Base-by-base conservation (phyloP, 805 yeast genomes). In the Kazachstania martiniae region DNA sequence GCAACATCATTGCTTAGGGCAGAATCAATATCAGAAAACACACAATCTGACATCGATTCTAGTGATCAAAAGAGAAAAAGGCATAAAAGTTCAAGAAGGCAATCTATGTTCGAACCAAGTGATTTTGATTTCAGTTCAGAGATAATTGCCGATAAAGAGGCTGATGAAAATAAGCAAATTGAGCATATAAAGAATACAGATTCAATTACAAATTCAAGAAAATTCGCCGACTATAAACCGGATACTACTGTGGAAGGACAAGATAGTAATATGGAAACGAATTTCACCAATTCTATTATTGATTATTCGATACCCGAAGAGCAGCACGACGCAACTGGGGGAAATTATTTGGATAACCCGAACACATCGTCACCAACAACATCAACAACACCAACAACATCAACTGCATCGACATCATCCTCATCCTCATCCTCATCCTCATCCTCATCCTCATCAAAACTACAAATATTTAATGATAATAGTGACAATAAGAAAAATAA, bases 81-180 rank as follows among this genome's bases (percentile, higher is more conserved):
- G 42, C 52, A 64, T 15, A 63, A 56, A 36, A 57, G 61, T 35
- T 51, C 60, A 4, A 50, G 68, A 42, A 56, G 68, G 39, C 63
- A 62, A 34, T 62, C 67, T 2, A 53, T 62, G 28, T 59, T 59
- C 39, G 43, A 58, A 16, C 55, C 60, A 5, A 52, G 49, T n/a
- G 57, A 55, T 28, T 42, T 53, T 21, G 47, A 51, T 16, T 47
- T 47, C 32, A 19, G 9, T 8, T 19, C 21, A 19, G 9, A 7
- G 10, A 19, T 19, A 8, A 19, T 19, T 8, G 13, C 8, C 8
- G 25, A 23, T 23, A 19, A 8, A 8, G 10, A 8, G 8, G n/a
- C n/a, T n/a, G n/a, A n/a, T n/a, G n/a, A n/a, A n/a, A 13, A 23
- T 9, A 23, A 23, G 12, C 8, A 7, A 8, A 7, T 6, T 9